Evolutionary conservation across 169 alveolate genomes (phyloP).

Genomic region (Cryptosporidium tyzzeri): DNA sequence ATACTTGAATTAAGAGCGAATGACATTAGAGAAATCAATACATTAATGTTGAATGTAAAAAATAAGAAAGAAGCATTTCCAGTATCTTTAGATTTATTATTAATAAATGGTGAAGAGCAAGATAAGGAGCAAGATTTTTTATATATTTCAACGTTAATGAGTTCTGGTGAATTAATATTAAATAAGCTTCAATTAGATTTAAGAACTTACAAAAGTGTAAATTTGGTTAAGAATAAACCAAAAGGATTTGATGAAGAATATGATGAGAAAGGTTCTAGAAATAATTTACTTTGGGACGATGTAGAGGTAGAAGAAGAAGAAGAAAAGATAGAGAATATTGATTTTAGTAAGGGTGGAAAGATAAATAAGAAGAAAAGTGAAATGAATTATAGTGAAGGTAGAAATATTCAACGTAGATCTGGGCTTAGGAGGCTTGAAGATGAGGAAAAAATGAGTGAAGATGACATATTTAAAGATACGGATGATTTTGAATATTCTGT

Average conservation of each 20-base stretch:
- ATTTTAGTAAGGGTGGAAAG: not conserved
- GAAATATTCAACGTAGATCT: not conserved
- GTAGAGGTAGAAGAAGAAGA: not conserved
- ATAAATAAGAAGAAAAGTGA: not conserved
- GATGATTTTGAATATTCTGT: not conserved
- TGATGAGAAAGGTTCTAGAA: not conserved
- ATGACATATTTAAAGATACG: not conserved
- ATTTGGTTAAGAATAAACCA: not conserved
- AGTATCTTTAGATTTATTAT: conserved; percentile 4
- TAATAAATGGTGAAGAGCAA: not conserved
- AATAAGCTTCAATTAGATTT: conserved; percentile 12
- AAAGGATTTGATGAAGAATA: not conserved
- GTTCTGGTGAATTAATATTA: conserved; percentile 22
- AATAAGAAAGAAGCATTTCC: not conserved
- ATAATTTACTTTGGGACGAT: conserved; percentile 22
- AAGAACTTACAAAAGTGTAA: not conserved
- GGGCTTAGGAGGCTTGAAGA: not conserved
- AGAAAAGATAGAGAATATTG: not conserved
- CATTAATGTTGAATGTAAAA: not conserved
- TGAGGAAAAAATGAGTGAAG: not conserved
- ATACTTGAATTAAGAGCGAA: not conserved
- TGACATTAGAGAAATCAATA: not conserved
- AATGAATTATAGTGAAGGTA: not conserved
- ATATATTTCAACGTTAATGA: conserved; percentile 14
- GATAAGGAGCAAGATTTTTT: not conserved